Evolutionary conservation across 169 alveolate genomes (phyloP).

Genomic region (Ichthyophthirius multifiliis): DNA sequence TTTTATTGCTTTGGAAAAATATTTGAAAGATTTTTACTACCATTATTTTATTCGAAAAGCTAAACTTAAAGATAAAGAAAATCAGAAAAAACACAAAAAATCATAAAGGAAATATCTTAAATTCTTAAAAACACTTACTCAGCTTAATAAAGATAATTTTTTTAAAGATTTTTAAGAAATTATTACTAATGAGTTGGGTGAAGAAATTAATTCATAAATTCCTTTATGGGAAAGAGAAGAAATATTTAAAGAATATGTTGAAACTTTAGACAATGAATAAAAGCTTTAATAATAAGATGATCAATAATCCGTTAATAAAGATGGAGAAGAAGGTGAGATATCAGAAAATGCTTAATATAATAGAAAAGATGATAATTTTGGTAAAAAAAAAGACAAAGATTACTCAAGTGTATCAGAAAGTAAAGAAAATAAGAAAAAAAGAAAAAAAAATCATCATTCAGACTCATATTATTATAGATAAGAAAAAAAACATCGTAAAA

Average conservation of each 20-base stretch:
- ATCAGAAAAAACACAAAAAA: slow-evolving; percentile 26
- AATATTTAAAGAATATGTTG: slow-evolving; percentile 4
- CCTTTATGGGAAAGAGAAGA: slow-evolving; percentile 10
- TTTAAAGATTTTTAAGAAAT: slow-evolving; percentile 18
- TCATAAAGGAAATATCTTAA: slow-evolving; percentile 11
- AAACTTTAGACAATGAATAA: background rate
- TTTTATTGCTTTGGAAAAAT: background rate
- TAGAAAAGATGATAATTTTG: no score
- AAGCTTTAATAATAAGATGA: no score
- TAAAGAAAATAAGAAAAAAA: no score
- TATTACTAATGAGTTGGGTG: slow-evolving; percentile 6
- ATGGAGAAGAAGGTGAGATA: no score
- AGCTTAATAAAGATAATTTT: background rate
- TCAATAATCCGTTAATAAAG: no score
- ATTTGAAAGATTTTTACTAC: background rate
- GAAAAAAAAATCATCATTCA: no score
- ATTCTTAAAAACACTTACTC: slow-evolving; percentile 9
- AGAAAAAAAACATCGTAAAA: no score
- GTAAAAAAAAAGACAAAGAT: no score
- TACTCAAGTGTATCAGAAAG: no score
- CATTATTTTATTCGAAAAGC: slow-evolving; percentile 4
- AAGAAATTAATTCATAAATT: slow-evolving; percentile 2
- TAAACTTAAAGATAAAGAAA: slow-evolving; percentile 8
- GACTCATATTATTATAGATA: no score
- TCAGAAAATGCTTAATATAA: no score